Evolutionary conservation across 768 basidiomycete genomes (phyloP).

Genomic region (Candolleomyces efflorescens): DNA sequence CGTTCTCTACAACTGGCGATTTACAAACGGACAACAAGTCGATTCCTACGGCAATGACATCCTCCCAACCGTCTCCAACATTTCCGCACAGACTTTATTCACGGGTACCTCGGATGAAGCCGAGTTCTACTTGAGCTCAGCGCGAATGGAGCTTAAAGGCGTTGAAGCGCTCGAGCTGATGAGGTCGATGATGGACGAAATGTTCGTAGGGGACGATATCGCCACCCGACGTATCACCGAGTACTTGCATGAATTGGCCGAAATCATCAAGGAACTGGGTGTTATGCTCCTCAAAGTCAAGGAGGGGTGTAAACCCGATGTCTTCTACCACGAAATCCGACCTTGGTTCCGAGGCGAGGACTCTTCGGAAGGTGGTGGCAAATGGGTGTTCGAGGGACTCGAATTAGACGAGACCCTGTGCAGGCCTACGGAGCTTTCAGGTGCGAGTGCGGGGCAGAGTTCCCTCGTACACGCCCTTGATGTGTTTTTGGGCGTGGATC

Average conservation of each 20-base stretch:
- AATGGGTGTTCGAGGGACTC: constrained; percentile 47
- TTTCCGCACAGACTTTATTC: constrained; percentile 66
- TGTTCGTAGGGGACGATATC: constrained; percentile 70
- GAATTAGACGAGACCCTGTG: constrained; percentile 38
- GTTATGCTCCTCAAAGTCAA: constrained; percentile 59
- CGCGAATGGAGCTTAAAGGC: constrained; percentile 82
- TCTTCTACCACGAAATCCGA: constrained; percentile 68
- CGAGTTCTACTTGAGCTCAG: constrained; percentile 84
- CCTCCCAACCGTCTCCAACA: constrained; percentile 50
- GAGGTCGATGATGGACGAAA: constrained; percentile 82
- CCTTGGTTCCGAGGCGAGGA: constrained; percentile 84
- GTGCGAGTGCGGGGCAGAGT: constrained; percentile 84
- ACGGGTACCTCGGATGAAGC: constrained; percentile 77
- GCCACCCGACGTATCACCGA: constrained; percentile 57
- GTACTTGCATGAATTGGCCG: constrained; percentile 61
- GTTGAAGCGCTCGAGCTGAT: constrained; percentile 83
- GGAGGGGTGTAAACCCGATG: constrained; percentile 65
- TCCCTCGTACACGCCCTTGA: constrained; percentile 74
- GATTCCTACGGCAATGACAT: constrained; percentile 22
- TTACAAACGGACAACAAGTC: constrained; percentile 25
- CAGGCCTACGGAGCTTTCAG: constrained; percentile 58
- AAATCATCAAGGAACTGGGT: constrained; percentile 61
- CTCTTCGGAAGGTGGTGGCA: constrained; percentile 39
- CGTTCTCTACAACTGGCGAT: constrained; percentile 83
- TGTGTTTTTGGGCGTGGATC: constrained; percentile 66